Percentiles rank a stretch among this genome's conserved stretches.
These are phyloP conservation scores for Neobulgaria alba DNA, from an alignment of 2,329 filamentous ascomycete genomes.

Conservation along the genomic window DNA sequence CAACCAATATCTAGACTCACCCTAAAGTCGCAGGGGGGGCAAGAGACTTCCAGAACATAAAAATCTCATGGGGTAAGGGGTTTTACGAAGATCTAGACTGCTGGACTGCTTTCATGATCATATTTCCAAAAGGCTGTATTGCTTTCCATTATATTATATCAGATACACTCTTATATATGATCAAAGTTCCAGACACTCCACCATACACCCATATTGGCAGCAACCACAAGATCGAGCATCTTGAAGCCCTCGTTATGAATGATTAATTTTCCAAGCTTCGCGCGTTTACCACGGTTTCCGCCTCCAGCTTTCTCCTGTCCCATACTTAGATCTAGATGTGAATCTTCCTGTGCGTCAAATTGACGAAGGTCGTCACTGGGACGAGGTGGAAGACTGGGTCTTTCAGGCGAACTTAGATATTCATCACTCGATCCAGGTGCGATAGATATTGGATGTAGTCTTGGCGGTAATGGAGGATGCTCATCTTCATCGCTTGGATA, in stretches of 20 bases:
- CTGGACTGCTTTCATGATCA: too few relatives aligned
- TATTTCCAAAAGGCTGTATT: too few relatives aligned
- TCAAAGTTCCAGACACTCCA: constrained; percentile 71
- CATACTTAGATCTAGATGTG: constrained; percentile 61
- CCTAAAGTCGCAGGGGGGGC: too few relatives aligned
- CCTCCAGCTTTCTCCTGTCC: constrained; percentile 80
- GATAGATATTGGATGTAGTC: constrained; percentile 8
- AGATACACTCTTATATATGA: background rate
- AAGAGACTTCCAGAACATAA: too few relatives aligned
- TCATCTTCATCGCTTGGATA: constrained; percentile 22
- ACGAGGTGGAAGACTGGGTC: background rate
- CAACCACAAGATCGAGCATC: constrained; percentile 89
- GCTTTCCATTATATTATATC: background rate
- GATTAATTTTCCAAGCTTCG: constrained; percentile 90
- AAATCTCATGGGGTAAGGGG: too few relatives aligned
- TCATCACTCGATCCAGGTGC: constrained; percentile 13
- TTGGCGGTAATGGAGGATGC: constrained; percentile 19
- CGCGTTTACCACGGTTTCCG: constrained; percentile 74
- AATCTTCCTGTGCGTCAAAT: constrained; percentile 26
- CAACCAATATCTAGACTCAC: too few relatives aligned
- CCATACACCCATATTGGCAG: constrained; percentile 87
- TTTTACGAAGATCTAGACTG: too few relatives aligned
- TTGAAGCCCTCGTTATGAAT: constrained; percentile 83
- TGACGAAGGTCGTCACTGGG: background rate
- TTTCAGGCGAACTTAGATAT: background rate